These are phyloP conservation scores for Hibiscus mutabilis DNA, from an alignment of 345 rosid species.

Conservation along the genomic window DNA sequence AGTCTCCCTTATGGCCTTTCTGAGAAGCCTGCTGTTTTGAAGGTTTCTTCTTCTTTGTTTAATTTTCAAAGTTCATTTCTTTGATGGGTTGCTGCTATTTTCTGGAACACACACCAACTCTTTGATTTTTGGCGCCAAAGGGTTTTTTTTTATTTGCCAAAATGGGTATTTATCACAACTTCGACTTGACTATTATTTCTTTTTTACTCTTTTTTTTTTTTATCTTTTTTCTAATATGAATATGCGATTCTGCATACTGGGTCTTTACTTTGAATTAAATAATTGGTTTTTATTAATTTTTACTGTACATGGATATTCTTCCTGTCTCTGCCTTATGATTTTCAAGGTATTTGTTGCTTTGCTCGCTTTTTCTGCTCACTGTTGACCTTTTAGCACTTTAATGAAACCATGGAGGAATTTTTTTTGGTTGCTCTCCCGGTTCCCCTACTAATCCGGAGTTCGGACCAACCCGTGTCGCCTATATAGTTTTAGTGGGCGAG, in stretches of 20 bases:
- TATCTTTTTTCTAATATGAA: neutral
- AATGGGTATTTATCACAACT: neutral
- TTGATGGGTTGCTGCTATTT: neutral
- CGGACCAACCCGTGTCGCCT: too few species aligned
- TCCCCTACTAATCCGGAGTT: too few species aligned
- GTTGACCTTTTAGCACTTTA: neutral
- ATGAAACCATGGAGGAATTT: neutral
- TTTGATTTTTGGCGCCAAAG: neutral
- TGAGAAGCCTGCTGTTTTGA: conserved; percentile 67
- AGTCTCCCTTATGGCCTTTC: conserved; percentile 80
- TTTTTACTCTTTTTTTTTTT: neutral
- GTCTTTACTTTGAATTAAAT: neutral
- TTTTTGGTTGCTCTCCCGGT: neutral
- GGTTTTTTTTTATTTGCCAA: neutral
- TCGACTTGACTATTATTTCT: neutral
- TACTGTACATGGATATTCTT: neutral
- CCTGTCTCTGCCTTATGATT: neutral
- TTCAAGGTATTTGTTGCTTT: neutral
- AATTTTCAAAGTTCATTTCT: neutral
- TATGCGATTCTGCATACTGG: neutral
- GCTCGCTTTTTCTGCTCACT: neutral
- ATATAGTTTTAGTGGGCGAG: too few species aligned
- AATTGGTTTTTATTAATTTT: neutral
- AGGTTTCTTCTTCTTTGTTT: conserved; percentile 31
- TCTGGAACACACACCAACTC: neutral